Base-by-base conservation (phyloP, 495 filamentous ascomycete genomes). In the Lepidopterella palustris region DNA sequence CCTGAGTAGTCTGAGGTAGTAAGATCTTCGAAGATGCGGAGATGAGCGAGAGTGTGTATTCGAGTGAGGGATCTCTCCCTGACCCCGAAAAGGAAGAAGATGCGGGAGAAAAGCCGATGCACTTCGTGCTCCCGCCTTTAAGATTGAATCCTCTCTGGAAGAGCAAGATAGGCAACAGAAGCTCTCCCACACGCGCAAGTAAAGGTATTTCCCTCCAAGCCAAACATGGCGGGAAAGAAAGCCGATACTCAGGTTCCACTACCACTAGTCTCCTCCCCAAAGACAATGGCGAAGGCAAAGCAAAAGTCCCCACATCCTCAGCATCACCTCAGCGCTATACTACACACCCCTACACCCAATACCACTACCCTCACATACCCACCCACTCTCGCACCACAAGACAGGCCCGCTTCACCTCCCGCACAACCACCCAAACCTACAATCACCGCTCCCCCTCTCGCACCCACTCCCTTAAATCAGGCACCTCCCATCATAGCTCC, bases 181-280 rank as follows among this genome's bases (percentile, higher is more conserved):
- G n/a, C 11, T 23, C 42, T 20, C 24, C 23, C 11, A 60, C 57
- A 27, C 39, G 28, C 5, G 27, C 11, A 5, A 61, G 51, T 29
- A 15, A 8, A 56, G n/a, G 55, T 4, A 57, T 45, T n/a, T 29
- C 53, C 20, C 48, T 55, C 0, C 32, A 47, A 5, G 39, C 23
- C 15, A 54, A 63, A 48, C 56, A 67, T 28, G 53, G 61, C 23
- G 61, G 64, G 13, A 66, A 62, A 47, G 63, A 66, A 55, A 66
- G 62, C 55, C 21, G 50, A 3, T 56, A 59, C 9, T 59, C 63
- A 45, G 54, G 40, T 6, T 55, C 61, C 55, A 61, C 40, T 39
- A 32, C 60, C n/a, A 27, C 10, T 4, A 15, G 23, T 2, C 35
- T 42, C 35, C 18, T 18, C 31, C n/a, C 39, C 11, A 50, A 25